Conservation (phyloP, 202 grass and related monocot species). For the Panicum virgatum region DNA sequence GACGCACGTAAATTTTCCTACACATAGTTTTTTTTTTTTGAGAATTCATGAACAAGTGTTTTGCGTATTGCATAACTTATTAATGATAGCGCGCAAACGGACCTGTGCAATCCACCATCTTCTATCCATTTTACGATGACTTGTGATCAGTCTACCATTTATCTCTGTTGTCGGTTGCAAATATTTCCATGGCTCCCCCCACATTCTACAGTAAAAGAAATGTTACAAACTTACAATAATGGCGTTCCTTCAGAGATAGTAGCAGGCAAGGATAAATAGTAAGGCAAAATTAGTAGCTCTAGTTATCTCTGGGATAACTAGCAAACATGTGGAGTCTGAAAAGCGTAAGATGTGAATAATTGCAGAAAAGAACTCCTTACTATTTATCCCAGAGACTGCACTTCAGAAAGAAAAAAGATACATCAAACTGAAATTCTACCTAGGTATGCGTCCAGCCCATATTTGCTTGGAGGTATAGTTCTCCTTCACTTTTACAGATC, state of each 20-base stretch:
- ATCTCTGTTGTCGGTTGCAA: slow-evolving; percentile 71
- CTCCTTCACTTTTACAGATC: slow-evolving; percentile 54
- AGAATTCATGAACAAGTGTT: neutral
- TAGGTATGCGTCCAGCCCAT: slow-evolving; percentile 54
- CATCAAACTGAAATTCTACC: slow-evolving; percentile 34
- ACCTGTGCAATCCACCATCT: slow-evolving; percentile 86
- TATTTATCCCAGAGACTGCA: neutral
- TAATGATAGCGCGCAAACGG: neutral
- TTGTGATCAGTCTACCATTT: slow-evolving; percentile 46
- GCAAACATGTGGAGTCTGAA: slow-evolving; percentile 2
- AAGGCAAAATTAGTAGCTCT: neutral
- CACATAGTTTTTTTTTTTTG: neutral
- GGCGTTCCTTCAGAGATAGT: neutral
- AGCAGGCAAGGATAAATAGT: neutral
- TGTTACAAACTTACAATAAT: slow-evolving; percentile 27
- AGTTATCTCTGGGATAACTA: neutral
- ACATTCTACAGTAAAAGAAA: slow-evolving; percentile 44
- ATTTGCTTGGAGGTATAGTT: slow-evolving; percentile 83
- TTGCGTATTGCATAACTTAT: neutral
- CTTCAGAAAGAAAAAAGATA: neutral
- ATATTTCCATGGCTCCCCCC: slow-evolving; percentile 66
- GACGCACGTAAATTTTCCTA: neutral
- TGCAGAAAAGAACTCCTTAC: neutral
- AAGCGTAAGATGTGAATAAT: neutral
- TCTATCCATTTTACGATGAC: slow-evolving; percentile 68